Percentiles rank a stretch among this genome's conserved stretches.
These are phyloP conservation scores for Penicillium sp. DNA, from an alignment of 2,329 filamentous ascomycete species.

Conservation along the genomic window DNA sequence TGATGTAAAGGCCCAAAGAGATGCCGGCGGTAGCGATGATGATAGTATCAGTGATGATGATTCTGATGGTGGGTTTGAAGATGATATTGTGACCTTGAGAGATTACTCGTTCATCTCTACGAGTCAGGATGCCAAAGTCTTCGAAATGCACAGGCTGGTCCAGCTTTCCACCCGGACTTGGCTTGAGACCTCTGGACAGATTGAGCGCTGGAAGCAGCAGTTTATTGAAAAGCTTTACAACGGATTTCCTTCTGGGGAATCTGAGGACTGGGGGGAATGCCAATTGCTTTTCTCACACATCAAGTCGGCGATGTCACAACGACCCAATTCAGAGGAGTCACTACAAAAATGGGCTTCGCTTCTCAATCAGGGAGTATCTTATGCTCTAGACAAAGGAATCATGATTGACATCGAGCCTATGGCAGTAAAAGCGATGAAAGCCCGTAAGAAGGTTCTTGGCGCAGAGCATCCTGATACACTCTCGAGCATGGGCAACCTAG, in stretches of 20 bases:
- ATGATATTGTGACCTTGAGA: not conserved
- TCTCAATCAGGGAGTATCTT: not conserved
- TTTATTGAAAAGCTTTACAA: not conserved
- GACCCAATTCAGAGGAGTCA: not conserved
- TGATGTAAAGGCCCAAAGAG: not conserved
- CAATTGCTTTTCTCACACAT: slow-evolving; percentile 1
- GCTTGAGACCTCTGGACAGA: not conserved
- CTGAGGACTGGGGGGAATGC: not conserved
- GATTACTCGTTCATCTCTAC: slow-evolving; percentile 3
- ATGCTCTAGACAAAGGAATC: too few species aligned
- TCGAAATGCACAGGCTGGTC: slow-evolving; percentile 9
- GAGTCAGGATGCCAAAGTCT: not conserved
- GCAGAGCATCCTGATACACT: slow-evolving; percentile 12
- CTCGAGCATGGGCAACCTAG: slow-evolving; percentile 14
- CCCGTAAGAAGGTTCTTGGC: not conserved
- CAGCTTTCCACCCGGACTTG: slow-evolving; percentile 5
- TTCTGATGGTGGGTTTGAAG: not conserved
- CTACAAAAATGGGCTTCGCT: not conserved
- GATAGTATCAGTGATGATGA: too few species aligned
- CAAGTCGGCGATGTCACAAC: not conserved
- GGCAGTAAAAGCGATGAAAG: not conserved
- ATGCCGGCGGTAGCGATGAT: too few species aligned
- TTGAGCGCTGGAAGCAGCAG: not conserved
- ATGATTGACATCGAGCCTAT: too few species aligned
- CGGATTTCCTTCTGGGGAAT: not conserved